Evolutionary conservation across 108 stramenopile genomes (phyloP), one percentile per base, ranked within the genome.

Genomic region (Nannochloropsis granulata): DNA sequence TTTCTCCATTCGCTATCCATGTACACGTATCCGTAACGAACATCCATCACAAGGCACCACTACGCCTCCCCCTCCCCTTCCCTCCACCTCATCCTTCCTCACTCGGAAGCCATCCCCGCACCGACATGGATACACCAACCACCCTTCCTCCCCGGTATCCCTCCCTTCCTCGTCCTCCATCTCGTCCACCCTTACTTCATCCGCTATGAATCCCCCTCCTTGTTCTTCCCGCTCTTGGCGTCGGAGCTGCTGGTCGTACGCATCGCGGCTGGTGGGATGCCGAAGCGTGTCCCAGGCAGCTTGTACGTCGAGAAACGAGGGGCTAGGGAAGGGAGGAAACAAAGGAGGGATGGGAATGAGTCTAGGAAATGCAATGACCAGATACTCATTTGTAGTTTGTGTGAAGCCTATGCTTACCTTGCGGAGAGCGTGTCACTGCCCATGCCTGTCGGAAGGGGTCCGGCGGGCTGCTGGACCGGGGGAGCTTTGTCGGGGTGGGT

Each of bases 131-230:
- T 46, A 46, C 45, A 46, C 14, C 45, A 46, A 16, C 45, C 45
- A 46, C 45, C 45, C 0, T 0, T 46, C 45, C 45, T 46, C 16
- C 45, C 45, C 0, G 45, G 0, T 16, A 13, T 46, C 45, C 45
- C 0, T 16, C 45, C n/a, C n/a, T n/a, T n/a, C n/a, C n/a, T n/a
- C n/a, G n/a, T n/a, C n/a, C n/a, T n/a, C n/a, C n/a, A n/a, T n/a
- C n/a, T n/a, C n/a, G n/a, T n/a, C n/a, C n/a, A n/a, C n/a, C n/a
- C n/a, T n/a, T n/a, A n/a, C n/a, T n/a, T n/a, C n/a, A n/a, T n/a
- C n/a, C n/a, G n/a, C n/a, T n/a, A n/a, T 95, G 84, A 92, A 97
- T 88, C 45, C 45, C 45, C 16, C 45, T 14, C 13, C 45, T 16
- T 46, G 14, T 16, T 46, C 45, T n/a, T n/a, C n/a, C 13, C 16